A percentile compares a stretch with the other conserved stretches of the same genome.
Evolutionary conservation across 176 grass and related monocot species (phyloP).

Genomic region (Dendrocalamus sinicus): DNA sequence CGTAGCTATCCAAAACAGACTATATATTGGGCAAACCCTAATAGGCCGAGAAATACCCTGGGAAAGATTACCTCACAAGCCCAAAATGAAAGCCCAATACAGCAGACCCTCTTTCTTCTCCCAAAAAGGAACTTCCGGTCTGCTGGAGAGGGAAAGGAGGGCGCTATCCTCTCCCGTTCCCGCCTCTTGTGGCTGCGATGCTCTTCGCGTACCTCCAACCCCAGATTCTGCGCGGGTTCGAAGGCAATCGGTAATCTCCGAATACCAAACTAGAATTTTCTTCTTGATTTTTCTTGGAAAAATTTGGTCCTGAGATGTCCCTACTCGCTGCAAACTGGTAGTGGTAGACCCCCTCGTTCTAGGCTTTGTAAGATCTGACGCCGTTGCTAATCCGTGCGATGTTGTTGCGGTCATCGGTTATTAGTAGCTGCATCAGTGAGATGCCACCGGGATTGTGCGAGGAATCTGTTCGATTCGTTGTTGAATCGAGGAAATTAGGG

Average conservation of each 20-base stretch:
- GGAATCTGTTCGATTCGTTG: conserved; percentile 1
- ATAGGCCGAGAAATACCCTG: too few relatives aligned
- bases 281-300: not conserved
- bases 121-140: not conserved
- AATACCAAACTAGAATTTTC: not conserved
- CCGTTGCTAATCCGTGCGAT: not conserved
- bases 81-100: too few relatives aligned
- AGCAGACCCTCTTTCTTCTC: not conserved
- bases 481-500: not conserved
- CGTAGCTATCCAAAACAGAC: too few relatives aligned
- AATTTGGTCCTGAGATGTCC: not conserved
- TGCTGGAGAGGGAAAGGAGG: not conserved
- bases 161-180: not conserved
- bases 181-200: not conserved
- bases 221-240: not conserved
- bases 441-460: not conserved
- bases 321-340: not conserved
- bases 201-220: not conserved
- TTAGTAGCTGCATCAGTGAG: too few relatives aligned
- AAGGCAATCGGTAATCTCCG: not conserved
- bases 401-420: not conserved
- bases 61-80: too few relatives aligned
- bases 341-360: not conserved
- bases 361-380: too few relatives aligned
- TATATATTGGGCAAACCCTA: too few relatives aligned